Conservation (phyloP, 208 protist species). For the Naegleria gruberi region DNA sequence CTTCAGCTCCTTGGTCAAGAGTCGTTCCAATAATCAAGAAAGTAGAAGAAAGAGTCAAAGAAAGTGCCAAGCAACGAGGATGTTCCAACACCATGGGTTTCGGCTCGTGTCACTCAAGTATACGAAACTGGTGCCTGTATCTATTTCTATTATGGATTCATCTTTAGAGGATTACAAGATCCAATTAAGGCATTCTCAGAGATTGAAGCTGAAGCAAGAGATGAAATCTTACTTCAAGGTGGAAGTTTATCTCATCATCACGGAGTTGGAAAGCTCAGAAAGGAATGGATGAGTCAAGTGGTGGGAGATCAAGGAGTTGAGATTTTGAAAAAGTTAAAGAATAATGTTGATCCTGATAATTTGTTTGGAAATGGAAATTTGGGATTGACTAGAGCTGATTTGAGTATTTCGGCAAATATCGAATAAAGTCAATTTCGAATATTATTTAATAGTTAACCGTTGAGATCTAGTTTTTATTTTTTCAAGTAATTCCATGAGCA, state of each 20-base stretch:
- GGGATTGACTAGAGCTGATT: not conserved
- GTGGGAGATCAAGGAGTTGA: constrained; percentile 5
- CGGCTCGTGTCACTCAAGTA: constrained; percentile 42
- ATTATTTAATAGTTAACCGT: no score
- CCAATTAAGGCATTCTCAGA: constrained; percentile 35
- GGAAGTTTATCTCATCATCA: constrained; percentile 36
- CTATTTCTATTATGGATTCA: constrained; percentile 53
- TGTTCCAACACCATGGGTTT: constrained; percentile 29
- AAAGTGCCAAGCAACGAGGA: constrained; percentile 23
- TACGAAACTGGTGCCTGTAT: constrained; percentile 47
- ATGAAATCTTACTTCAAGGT: constrained; percentile 41
- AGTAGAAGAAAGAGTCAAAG: constrained; percentile 32
- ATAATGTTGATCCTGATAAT: constrained; percentile 38
- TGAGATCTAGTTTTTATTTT: no score
- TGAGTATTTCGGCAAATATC: not conserved
- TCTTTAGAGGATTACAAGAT: constrained; percentile 28
- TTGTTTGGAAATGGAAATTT: constrained; percentile 26
- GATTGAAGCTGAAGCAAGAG: constrained; percentile 39
- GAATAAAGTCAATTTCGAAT: no score
- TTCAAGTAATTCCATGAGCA: no score
- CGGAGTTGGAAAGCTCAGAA: constrained; percentile 33
- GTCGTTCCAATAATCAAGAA: constrained; percentile 39
- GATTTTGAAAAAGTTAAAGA: constrained; percentile 29
- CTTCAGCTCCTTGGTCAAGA: constrained; percentile 37
- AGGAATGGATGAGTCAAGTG: constrained; percentile 8